A percentile compares a stretch with the other conserved stretches of the same genome.
These are phyloP conservation scores for Ogataea nitratoaversa DNA, from an alignment of 805 yeast genomes.

Conservation along the genomic window DNA sequence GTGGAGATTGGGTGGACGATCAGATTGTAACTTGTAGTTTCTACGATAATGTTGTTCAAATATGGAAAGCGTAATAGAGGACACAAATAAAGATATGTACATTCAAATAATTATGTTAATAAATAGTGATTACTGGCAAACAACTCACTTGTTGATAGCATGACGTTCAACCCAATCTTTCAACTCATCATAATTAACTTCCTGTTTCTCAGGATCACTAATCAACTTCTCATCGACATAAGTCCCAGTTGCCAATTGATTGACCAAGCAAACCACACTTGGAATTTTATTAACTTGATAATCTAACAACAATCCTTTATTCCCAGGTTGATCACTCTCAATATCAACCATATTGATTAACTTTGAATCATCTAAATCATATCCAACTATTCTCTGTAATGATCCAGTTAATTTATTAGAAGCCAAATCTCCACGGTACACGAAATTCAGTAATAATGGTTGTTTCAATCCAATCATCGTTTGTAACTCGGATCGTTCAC, in stretches of 20 bases:
- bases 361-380: slow-evolving; percentile 37
- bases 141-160: slow-evolving; percentile 31
- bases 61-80: slow-evolving; percentile 45
- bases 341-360: slow-evolving; percentile 64
- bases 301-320: slow-evolving; percentile 51
- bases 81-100: background rate
- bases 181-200: slow-evolving; percentile 40
- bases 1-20: slow-evolving; percentile 78
- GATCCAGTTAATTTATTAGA: slow-evolving; percentile 62
- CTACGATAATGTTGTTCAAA: slow-evolving; percentile 78
- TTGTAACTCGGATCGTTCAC: slow-evolving; percentile 57
- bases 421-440: slow-evolving; percentile 57
- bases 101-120: background rate
- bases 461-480: slow-evolving; percentile 46
- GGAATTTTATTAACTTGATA: slow-evolving; percentile 58
- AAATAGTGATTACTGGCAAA: background rate
- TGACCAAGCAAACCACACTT: slow-evolving; percentile 59
- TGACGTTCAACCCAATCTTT: slow-evolving; percentile 41
- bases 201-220: slow-evolving; percentile 23
- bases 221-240: slow-evolving; percentile 31
- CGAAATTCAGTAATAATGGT: slow-evolving; percentile 71
- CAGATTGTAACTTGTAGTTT: slow-evolving; percentile 80
- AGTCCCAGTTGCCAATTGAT: slow-evolving; percentile 52
- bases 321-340: slow-evolving; percentile 63
- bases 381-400: slow-evolving; percentile 47